A percentile compares a stretch with the other conserved stretches of the same genome.
Conservation (phyloP, 139 green algal genomes). For the Mychonastes homosphaera region DNA sequence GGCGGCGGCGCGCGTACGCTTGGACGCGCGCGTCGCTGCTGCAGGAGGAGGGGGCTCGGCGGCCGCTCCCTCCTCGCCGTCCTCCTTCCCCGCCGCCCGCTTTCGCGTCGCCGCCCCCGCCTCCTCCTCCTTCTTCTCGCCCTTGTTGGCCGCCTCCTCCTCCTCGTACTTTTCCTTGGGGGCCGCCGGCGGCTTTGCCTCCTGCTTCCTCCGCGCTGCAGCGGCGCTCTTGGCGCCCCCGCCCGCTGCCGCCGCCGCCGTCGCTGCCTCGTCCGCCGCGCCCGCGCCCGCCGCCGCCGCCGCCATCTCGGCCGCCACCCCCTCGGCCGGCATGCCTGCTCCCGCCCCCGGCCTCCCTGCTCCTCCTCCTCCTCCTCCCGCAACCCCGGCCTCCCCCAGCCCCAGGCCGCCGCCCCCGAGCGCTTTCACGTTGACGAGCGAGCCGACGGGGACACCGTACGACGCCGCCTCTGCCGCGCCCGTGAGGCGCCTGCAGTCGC, state of each 20-base stretch:
- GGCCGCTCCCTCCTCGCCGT: no score
- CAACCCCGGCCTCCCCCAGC: not conserved
- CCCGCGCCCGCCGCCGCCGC: slow-evolving; percentile 9
- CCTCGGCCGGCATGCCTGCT: slow-evolving; percentile 2
- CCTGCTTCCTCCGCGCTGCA: not conserved
- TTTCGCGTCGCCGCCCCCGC: not conserved
- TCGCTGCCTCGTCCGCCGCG: not conserved
- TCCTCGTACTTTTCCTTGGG: no score
- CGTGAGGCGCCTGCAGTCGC: slow-evolving; percentile 21
- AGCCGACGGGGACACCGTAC: slow-evolving; percentile 30
- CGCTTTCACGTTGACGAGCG: slow-evolving; percentile 29
- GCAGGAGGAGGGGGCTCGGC: no score
- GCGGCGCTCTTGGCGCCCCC: not conserved
- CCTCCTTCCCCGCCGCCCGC: slow-evolving; percentile 1
- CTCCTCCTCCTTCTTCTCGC: not conserved
- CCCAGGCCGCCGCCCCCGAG: slow-evolving; percentile 2
- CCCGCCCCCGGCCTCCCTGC: no score
- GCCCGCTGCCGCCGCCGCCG: not conserved
- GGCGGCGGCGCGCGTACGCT: no score
- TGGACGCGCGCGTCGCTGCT: no score
- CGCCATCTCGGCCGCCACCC: slow-evolving; percentile 1
- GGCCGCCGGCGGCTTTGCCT: not conserved
- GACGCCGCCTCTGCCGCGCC: slow-evolving; percentile 25
- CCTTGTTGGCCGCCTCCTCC: no score
- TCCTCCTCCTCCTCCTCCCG: no score